Evolutionary conservation across 305 asterid genomes (phyloP), one percentile per base, ranked within the genome.

Genomic region (Fraxinus latifolia): DNA sequence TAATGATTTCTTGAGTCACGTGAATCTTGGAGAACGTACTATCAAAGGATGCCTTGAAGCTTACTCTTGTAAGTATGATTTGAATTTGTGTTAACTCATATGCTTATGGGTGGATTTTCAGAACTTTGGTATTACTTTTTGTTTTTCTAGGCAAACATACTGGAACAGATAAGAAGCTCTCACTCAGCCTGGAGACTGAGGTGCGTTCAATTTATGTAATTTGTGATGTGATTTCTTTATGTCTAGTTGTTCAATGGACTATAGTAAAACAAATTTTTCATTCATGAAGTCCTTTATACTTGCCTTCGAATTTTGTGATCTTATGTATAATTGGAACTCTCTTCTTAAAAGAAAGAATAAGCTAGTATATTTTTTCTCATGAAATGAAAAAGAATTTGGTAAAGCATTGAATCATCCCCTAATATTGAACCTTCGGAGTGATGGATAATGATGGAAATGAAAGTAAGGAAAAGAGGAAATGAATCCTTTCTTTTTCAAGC

Each of bases 1-100:
- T 65, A 93, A 95, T 87, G 92, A 90, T 80, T 96, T 96, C 87
- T 84, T 96, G 88, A 90, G 89, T 82, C 88, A 88, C 68, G 90
- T 96, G 84, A 89, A 93, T 89, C 97, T 96, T 85, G 99, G 98
- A 82, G 97, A 92, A 79, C 94, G 97, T 31, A 91, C 98, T n/a
- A 89, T 96, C 83, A 91, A 81, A 89, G 98, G 97, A 76, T 90
- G 94, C 89, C 87, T 96, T 7, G 99, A 96, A 85, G 97, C 99
- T 34, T 96, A 93, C 90, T 96, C 98, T 67, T 96, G 98, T 96
- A 88, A 88, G 99, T 89, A 79, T 33, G 65, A 80, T 80, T 84
- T 75, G 47, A 74, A 27, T 34, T 29, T 74, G 70, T 21, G 73
- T 65, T 76, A 25, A 17, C 19, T 58, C 23, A 6, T 83, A 75